These are phyloP conservation scores for Saccharomycopsis malanga DNA, from an alignment of 805 yeast species.

Conservation along the genomic window DNA sequence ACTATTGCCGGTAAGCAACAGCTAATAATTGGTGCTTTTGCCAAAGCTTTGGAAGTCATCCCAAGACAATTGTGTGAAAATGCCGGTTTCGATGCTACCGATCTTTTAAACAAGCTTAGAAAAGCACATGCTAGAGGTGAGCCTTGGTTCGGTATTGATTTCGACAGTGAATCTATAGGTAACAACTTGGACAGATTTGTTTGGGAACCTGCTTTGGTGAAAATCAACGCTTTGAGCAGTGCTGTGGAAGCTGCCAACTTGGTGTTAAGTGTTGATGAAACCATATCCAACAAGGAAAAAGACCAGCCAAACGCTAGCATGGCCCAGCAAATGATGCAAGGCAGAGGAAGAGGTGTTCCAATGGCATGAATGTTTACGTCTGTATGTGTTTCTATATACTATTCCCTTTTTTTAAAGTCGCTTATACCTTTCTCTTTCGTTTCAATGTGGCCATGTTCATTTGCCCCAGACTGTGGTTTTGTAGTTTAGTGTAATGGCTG, in stretches of 20 bases:
- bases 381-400: no score
- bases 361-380: conserved; percentile 12
- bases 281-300: conserved; percentile 67
- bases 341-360: conserved; percentile 72
- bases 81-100: conserved; percentile 99
- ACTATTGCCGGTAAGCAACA: conserved; percentile 95
- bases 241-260: conserved; percentile 96
- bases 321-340: conserved; percentile 41
- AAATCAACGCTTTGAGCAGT: conserved; percentile 85
- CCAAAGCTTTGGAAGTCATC: conserved; percentile 88
- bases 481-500: no score
- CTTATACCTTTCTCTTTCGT: no score
- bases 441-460: no score
- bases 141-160: conserved; percentile 87
- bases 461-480: no score
- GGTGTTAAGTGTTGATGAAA: conserved; percentile 93
- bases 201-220: conserved; percentile 97
- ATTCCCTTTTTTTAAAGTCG: no score
- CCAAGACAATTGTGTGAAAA: conserved; percentile 98
- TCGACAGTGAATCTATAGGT: conserved; percentile 72
- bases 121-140: conserved; percentile 94
- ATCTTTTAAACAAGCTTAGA: conserved; percentile 80
- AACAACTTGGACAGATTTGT: conserved; percentile 81
- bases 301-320: conserved; percentile 44
- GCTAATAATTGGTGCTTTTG: conserved; percentile 83